Percentiles rank a stretch among this genome's conserved stretches.
These are phyloP conservation scores for Ascochyta rabiei DNA, from an alignment of 2,329 filamentous ascomycete species.

Conservation along the genomic window DNA sequence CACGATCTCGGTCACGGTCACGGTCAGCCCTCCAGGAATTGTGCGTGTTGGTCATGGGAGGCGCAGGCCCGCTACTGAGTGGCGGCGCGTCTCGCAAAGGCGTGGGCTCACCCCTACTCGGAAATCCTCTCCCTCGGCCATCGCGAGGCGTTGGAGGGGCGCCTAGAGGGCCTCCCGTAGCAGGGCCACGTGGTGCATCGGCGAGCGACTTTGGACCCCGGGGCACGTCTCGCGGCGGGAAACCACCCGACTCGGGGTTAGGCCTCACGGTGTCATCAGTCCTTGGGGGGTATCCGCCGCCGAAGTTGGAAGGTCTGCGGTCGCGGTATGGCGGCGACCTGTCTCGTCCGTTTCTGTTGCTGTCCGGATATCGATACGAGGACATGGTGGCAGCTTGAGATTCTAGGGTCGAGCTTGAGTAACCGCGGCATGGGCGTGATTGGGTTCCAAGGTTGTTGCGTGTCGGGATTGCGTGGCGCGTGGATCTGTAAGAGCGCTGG, in stretches of 20 bases:
- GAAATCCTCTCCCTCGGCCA: constrained; percentile 65
- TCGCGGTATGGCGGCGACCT: constrained; percentile 65
- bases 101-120: constrained; percentile 64
- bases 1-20: constrained; percentile 56
- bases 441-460: neutral
- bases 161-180: constrained; percentile 37
- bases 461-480: neutral
- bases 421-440: constrained; percentile 9
- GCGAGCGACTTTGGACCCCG: constrained; percentile 80
- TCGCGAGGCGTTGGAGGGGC: constrained; percentile 58
- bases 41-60: constrained; percentile 52
- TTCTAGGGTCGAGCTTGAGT: neutral
- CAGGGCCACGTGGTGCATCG: constrained; percentile 60
- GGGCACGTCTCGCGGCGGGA: constrained; percentile 66
- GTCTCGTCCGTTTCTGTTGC: constrained; percentile 50
- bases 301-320: constrained; percentile 67
- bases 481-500: neutral
- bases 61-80: constrained; percentile 42
- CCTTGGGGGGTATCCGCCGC: constrained; percentile 58
- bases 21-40: constrained; percentile 57
- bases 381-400: constrained; percentile 34
- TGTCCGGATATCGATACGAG: constrained; percentile 44
- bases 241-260: constrained; percentile 35
- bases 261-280: constrained; percentile 45
- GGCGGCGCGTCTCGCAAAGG: constrained; percentile 63